phyloP scores from a whole-genome alignment of 2,329 filamentous ascomycete genomes.

The Stagonosporopsis chrysanthemi region DNA sequence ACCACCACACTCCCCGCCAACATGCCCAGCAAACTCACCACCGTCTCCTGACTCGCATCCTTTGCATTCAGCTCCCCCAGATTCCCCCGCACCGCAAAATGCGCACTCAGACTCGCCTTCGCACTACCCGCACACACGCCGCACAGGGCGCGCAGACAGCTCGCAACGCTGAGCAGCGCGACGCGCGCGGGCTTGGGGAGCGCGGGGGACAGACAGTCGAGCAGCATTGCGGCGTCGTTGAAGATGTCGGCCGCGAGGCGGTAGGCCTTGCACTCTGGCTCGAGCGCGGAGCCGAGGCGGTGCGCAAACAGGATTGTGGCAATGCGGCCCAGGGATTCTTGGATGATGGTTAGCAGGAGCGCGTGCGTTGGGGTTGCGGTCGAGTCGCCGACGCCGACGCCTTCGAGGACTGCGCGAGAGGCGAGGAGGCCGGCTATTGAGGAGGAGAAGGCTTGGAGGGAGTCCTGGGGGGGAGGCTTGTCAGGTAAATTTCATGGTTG shows the following conservation, averaged over 20 bases:
- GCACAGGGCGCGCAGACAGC: slow-evolving; percentile 73
- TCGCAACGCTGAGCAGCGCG: slow-evolving; percentile 65
- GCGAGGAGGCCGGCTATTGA: slow-evolving; percentile 82
- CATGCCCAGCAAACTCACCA: slow-evolving; percentile 89
- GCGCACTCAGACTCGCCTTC: slow-evolving; percentile 88
- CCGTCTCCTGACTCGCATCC: slow-evolving; percentile 94
- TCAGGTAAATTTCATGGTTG: neutral
- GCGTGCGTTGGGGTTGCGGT: slow-evolving; percentile 80
- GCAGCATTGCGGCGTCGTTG: slow-evolving; percentile 84
- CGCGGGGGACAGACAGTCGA: slow-evolving; percentile 82
- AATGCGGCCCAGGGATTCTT: slow-evolving; percentile 80
- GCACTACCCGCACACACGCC: slow-evolving; percentile 89
- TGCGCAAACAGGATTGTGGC: slow-evolving; percentile 89
- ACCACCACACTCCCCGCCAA: slow-evolving; percentile 83
- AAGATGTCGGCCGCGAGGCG: slow-evolving; percentile 86
- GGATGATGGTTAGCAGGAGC: slow-evolving; percentile 81
- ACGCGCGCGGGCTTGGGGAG: slow-evolving; percentile 69
- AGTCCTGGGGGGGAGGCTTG: slow-evolving; percentile 62
- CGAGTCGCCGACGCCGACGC: slow-evolving; percentile 84
- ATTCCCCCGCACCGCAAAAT: slow-evolving; percentile 89
- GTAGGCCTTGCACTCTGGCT: slow-evolving; percentile 90
- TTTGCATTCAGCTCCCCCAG: slow-evolving; percentile 93
- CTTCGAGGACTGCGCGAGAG: slow-evolving; percentile 70
- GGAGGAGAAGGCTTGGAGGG: slow-evolving; percentile 82
- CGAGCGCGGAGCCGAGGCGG: slow-evolving; percentile 79